Evolutionary conservation across 805 yeast species (phyloP).

Genomic region (Teunomyces aglyptinius): DNA sequence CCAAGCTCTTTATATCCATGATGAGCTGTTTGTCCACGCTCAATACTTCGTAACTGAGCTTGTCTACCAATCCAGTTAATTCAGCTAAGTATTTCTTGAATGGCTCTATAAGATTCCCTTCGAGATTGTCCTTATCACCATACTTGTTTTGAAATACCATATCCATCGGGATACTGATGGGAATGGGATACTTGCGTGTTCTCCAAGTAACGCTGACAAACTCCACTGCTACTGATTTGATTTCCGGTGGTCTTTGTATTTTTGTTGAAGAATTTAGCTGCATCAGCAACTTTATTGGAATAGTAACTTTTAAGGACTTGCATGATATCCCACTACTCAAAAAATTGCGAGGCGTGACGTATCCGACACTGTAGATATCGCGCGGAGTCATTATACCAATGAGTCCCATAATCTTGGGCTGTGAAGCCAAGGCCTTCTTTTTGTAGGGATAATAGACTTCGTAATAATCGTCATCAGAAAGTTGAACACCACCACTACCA

Average conservation of each 20-base stretch:
- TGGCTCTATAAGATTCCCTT: constrained; percentile 19
- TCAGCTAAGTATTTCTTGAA: constrained; percentile 19
- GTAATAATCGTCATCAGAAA: constrained; percentile 7
- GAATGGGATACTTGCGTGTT: constrained; percentile 35
- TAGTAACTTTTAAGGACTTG: neutral
- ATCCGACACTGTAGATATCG: constrained; percentile 10
- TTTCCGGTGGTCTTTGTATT: constrained; percentile 19
- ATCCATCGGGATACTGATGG: constrained; percentile 36
- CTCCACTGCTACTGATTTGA: constrained; percentile 23
- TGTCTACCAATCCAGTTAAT: constrained; percentile 13
- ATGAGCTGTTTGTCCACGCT: constrained; percentile 17
- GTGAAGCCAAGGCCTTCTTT: constrained; percentile 20
- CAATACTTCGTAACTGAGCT: constrained; percentile 18
- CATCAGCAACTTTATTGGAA: constrained; percentile 7
- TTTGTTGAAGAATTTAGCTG: constrained; percentile 10
- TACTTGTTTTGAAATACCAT: constrained; percentile 24
- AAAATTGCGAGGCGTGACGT: constrained; percentile 1
- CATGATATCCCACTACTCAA: neutral
- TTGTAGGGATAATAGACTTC: constrained; percentile 18
- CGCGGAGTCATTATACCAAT: constrained; percentile 16
- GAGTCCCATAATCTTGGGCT: constrained; percentile 22
- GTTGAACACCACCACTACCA: neutral
- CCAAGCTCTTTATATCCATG: constrained; percentile 26
- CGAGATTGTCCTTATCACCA: constrained; percentile 18
- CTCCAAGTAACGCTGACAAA: constrained; percentile 31